Percentiles rank a stretch among this genome's conserved stretches.
phyloP scores from a whole-genome alignment of 208 protist species.

The Histomonas meleagridis region DNA sequence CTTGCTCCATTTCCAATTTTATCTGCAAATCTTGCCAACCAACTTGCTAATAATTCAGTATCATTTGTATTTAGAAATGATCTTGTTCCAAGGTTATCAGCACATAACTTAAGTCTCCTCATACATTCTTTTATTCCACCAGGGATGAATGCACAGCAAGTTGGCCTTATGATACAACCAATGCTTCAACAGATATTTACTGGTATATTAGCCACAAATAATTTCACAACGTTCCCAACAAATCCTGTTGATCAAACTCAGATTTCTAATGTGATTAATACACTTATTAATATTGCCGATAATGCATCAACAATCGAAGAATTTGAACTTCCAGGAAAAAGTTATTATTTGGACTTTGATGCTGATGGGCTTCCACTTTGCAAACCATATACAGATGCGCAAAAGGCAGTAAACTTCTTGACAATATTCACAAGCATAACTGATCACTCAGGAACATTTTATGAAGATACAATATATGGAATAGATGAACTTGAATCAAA shows the following conservation, averaged over 20 bases:
- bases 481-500: not conserved
- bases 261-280: not conserved
- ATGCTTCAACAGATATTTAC: not conserved
- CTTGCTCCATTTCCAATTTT: conserved; percentile 20
- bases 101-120: not conserved
- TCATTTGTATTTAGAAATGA: conserved; percentile 1
- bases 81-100: not conserved
- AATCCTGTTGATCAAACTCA: too few species aligned
- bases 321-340: not conserved
- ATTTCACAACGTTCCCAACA: not conserved
- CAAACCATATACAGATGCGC: not conserved
- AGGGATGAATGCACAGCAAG: not conserved
- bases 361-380: not conserved
- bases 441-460: not conserved
- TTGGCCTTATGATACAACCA: not conserved
- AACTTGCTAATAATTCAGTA: not conserved
- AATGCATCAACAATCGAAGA: not conserved
- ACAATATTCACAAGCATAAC: not conserved
- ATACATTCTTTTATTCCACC: not conserved
- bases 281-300: not conserved
- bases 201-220: not conserved
- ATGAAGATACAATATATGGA: not conserved
- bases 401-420: not conserved
- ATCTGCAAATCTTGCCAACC: not conserved
- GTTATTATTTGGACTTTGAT: not conserved